Conservation (phyloP, 768 basidiomycete genomes). For the Rhodosporidiobolus odoratus region DNA sequence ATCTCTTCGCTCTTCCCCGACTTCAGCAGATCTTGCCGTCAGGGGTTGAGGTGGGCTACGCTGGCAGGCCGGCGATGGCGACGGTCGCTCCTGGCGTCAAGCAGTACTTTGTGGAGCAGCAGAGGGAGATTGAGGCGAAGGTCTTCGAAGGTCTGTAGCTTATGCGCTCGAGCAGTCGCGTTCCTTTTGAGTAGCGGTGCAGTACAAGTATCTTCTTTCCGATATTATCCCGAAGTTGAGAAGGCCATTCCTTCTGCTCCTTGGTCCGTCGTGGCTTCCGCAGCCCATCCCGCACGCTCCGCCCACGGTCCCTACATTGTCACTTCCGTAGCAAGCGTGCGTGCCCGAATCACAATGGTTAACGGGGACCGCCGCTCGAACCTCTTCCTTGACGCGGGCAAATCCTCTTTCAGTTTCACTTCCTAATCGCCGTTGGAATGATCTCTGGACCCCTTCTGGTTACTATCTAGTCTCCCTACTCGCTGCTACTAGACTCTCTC, state of each 20-base stretch:
- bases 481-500: not conserved
- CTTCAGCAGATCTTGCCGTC: conserved; percentile 55
- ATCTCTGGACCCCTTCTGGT: not conserved
- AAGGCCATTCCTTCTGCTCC: not conserved
- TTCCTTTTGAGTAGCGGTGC: not conserved
- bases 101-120: conserved; percentile 62
- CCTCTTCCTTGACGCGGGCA: no score
- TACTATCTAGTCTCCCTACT: not conserved
- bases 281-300: not conserved
- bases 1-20: conserved; percentile 60
- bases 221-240: not conserved
- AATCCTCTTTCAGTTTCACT: no score
- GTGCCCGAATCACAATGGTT: not conserved
- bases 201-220: not conserved
- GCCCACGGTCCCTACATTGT: not conserved
- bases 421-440: not conserved
- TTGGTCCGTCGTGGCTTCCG: not conserved
- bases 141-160: conserved; percentile 50
- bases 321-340: not conserved
- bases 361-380: not conserved
- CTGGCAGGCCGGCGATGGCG: conserved; percentile 66
- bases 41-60: conserved; percentile 47
- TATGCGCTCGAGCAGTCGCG: not conserved
- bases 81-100: conserved; percentile 74
- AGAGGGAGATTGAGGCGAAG: conserved; percentile 57